Evolutionary conservation across 805 yeast species (phyloP).

Genomic region (Grigorovia jiainica): DNA sequence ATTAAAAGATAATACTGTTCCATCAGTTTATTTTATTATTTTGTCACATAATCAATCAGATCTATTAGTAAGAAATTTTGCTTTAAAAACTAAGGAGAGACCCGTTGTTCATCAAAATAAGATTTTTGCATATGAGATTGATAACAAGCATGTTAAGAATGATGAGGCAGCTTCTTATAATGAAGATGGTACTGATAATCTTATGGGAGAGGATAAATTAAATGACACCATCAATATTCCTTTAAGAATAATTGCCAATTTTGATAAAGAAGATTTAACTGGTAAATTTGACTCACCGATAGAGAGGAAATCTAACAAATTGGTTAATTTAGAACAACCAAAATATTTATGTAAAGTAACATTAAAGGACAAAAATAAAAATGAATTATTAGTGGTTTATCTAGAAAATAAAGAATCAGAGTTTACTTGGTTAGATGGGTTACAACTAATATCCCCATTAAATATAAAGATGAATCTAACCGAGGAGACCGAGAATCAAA

Average conservation of each 20-base stretch:
- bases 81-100: slow-evolving; percentile 33
- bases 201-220: too few relatives aligned
- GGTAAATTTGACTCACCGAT: slow-evolving; percentile 9
- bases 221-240: slow-evolving; percentile 35
- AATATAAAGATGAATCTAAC: slow-evolving; percentile 28
- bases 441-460: slow-evolving; percentile 39
- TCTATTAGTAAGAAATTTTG: slow-evolving; percentile 51
- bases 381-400: slow-evolving; percentile 46
- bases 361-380: slow-evolving; percentile 35
- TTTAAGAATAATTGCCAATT: slow-evolving; percentile 40
- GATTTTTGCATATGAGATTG: slow-evolving; percentile 5
- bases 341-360: slow-evolving; percentile 48
- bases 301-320: slow-evolving; percentile 22
- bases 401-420: slow-evolving; percentile 62
- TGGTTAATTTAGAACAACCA: slow-evolving; percentile 51
- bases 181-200: too few relatives aligned
- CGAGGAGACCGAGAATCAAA: slow-evolving; percentile 36
- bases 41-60: slow-evolving; percentile 59
- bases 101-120: slow-evolving; percentile 58
- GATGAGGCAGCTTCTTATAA: too few relatives aligned
- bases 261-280: slow-evolving; percentile 42
- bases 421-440: slow-evolving; percentile 71
- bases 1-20: slow-evolving; percentile 17
- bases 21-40: slow-evolving; percentile 45
- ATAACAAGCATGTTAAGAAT: too few relatives aligned